Conservation (phyloP, 1,139 yeast genomes). For the Protomyces arabidopsidicola region DNA sequence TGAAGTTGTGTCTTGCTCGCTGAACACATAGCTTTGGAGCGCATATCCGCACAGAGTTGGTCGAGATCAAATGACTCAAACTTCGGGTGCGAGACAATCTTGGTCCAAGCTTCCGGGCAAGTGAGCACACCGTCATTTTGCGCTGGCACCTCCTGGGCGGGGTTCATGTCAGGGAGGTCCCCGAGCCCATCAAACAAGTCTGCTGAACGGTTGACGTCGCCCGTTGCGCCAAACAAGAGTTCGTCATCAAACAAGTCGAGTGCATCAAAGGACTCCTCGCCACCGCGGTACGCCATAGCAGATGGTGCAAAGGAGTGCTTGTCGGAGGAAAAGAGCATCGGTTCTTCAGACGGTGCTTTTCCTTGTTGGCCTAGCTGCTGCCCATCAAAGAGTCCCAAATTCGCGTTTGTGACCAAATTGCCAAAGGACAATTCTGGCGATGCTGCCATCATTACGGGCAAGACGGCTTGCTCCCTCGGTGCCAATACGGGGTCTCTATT, state of each 20-base stretch:
- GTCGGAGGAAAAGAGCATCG: not conserved
- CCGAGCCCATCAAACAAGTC: not conserved
- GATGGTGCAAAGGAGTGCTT: not conserved
- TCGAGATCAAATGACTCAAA: conserved; percentile 91
- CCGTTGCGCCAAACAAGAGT: not conserved
- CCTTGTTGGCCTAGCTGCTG: not conserved
- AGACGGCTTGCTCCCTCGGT: not conserved
- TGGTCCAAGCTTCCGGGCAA: conserved; percentile 94
- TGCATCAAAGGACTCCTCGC: not conserved
- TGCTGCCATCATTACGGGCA: not conserved
- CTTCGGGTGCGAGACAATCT: conserved; percentile 88
- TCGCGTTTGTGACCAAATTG: not conserved
- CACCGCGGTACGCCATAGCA: not conserved
- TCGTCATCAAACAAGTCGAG: not conserved
- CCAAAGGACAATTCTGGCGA: not conserved
- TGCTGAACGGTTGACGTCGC: not conserved
- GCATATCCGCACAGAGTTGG: conserved; percentile 69
- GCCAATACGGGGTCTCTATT: not conserved
- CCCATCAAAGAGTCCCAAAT: not conserved
- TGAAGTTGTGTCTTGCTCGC: not conserved
- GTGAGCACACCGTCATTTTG: conserved; percentile 32
- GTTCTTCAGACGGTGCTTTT: not conserved
- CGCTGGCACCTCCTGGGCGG: not conserved
- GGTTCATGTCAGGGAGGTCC: not conserved
- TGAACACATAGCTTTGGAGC: not conserved